Conservation (phyloP, 257 asterid species). For the Misopates orontium region DNA sequence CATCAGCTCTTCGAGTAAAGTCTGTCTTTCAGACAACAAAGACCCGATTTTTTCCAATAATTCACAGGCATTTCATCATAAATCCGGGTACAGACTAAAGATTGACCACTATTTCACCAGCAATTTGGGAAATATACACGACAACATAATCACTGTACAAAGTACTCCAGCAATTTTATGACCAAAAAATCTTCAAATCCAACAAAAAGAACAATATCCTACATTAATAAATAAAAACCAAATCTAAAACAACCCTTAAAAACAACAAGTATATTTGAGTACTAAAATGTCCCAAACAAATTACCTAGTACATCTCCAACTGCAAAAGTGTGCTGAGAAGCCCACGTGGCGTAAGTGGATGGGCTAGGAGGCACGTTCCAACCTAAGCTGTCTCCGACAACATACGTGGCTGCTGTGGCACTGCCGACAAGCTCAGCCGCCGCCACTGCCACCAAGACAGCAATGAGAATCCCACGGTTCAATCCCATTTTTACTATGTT, state of each 20-base stretch:
- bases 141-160: background rate
- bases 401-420: constrained; percentile 47
- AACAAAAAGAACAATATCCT: background rate
- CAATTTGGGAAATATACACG: background rate
- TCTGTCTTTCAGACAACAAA: background rate
- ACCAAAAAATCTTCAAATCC: background rate
- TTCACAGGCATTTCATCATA: background rate
- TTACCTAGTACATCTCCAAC: constrained; percentile 59
- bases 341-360: constrained; percentile 42
- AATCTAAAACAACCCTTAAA: background rate
- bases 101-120: background rate
- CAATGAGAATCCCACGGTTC: constrained; percentile 19
- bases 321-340: constrained; percentile 41
- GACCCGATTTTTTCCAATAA: too few species aligned
- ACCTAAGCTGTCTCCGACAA: constrained; percentile 53
- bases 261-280: background rate
- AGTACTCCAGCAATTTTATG: background rate
- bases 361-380: constrained; percentile 51
- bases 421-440: constrained; percentile 30
- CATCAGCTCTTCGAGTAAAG: background rate
- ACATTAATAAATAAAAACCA: too few species aligned
- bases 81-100: background rate
- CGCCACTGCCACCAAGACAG: constrained; percentile 23
- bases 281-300: too few species aligned
- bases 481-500: constrained; percentile 35